Percentiles rank a stretch among this genome's conserved stretches.
These are phyloP conservation scores for Rutstroemia sp. DNA, from an alignment of 2,329 filamentous ascomycete species.

Conservation along the genomic window DNA sequence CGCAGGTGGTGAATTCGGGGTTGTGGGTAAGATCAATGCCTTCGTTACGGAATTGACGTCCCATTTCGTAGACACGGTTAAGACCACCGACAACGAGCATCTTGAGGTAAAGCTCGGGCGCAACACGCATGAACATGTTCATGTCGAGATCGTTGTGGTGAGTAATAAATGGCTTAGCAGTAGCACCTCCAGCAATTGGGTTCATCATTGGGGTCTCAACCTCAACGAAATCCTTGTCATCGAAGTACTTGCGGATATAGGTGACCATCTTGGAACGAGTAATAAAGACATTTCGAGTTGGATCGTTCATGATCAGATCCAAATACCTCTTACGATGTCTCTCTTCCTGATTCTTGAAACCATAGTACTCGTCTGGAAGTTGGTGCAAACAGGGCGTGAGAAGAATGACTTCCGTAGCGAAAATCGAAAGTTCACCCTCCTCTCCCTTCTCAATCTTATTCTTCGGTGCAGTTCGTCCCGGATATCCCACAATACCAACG, in stretches of 20 bases:
- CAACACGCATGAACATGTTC: constrained; percentile 90
- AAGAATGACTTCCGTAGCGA: constrained; percentile 77
- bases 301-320: constrained; percentile 90
- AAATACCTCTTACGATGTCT: constrained; percentile 90
- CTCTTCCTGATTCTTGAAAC: constrained; percentile 92
- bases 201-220: constrained; percentile 99
- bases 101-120: constrained; percentile 95
- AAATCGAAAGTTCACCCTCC: constrained; percentile 89
- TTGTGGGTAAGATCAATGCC: constrained; percentile 91
- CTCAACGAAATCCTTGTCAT: constrained; percentile 81
- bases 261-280: constrained; percentile 81
- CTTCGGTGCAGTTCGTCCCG: constrained; percentile 82
- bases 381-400: constrained; percentile 88
- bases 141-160: constrained; percentile 95
- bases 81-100: constrained; percentile 88
- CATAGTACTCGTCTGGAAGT: constrained; percentile 83
- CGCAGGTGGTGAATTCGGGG: constrained; percentile 94
- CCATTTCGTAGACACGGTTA: constrained; percentile 92
- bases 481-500: constrained; percentile 78
- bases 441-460: constrained; percentile 71
- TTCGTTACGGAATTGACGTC: constrained; percentile 93
- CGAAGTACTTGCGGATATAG: constrained; percentile 82
- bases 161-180: constrained; percentile 88
- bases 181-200: constrained; percentile 88
- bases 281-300: constrained; percentile 73